phyloP scores from a whole-genome alignment of 2,329 filamentous ascomycete genomes.

The Trichoderma breve region DNA sequence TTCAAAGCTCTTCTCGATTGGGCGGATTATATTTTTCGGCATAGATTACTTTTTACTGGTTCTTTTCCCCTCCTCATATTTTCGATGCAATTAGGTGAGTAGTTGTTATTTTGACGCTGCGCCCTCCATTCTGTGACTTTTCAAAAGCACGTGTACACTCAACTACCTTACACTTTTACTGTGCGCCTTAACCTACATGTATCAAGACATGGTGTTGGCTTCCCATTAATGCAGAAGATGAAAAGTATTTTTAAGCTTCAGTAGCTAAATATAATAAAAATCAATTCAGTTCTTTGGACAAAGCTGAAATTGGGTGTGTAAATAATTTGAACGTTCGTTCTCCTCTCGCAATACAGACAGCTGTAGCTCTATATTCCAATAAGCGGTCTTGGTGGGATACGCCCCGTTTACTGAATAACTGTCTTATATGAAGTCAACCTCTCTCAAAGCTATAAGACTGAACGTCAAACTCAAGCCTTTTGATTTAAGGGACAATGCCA shows the following conservation, averaged over 20 bases:
- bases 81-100: background rate
- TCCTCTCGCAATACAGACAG: background rate
- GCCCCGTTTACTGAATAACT: conserved; percentile 4
- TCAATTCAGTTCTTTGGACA: background rate
- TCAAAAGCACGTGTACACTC: background rate
- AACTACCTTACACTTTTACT: background rate
- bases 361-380: background rate
- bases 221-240: background rate
- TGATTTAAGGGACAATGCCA: background rate
- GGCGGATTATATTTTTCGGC: background rate
- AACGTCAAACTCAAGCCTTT: background rate
- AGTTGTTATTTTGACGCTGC: background rate
- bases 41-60: background rate
- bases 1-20: background rate
- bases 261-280: background rate
- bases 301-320: background rate
- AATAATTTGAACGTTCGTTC: background rate
- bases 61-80: background rate
- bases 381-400: background rate
- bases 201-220: background rate
- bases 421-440: background rate
- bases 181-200: background rate
- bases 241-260: background rate
- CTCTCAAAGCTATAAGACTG: background rate
- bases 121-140: background rate